Evolutionary conservation across 116 monocot species (phyloP).

Genomic region (Posidonia oceanica): DNA sequence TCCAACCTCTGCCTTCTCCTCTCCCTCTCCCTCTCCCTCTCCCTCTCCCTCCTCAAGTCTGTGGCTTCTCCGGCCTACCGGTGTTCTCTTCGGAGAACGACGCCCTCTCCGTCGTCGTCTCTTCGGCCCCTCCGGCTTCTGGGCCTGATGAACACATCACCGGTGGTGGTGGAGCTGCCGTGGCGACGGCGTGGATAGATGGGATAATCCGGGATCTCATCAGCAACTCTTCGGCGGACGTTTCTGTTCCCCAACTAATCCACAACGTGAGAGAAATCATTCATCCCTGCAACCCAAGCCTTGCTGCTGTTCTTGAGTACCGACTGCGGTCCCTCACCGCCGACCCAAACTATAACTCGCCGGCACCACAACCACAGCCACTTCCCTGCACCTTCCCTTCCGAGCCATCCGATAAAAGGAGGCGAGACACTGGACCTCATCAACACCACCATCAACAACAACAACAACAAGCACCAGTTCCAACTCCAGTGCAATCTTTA

Average conservation of each 20-base stretch:
- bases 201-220: constrained; percentile 71
- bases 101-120: background rate
- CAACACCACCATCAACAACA: constrained; percentile 3
- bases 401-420: constrained; percentile 12
- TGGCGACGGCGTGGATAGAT: constrained; percentile 53
- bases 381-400: background rate
- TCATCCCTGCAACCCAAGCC: constrained; percentile 77
- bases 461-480: background rate
- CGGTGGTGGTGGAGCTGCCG: background rate
- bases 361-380: background rate
- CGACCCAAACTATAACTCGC: background rate
- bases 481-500: background rate
- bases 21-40: constrained; percentile 8
- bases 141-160: background rate
- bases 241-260: constrained; percentile 75
- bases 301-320: constrained; percentile 71
- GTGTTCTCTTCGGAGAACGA: constrained; percentile 42
- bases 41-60: constrained; percentile 17
- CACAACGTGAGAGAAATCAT: constrained; percentile 80
- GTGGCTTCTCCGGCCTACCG: constrained; percentile 61
- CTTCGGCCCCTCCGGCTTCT: background rate
- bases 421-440: background rate
- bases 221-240: constrained; percentile 36
- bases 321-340: constrained; percentile 60
- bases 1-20: constrained; percentile 11